phyloP scores from a whole-genome alignment of 2,329 filamentous ascomycete genomes.

The Xylaria sp. region DNA sequence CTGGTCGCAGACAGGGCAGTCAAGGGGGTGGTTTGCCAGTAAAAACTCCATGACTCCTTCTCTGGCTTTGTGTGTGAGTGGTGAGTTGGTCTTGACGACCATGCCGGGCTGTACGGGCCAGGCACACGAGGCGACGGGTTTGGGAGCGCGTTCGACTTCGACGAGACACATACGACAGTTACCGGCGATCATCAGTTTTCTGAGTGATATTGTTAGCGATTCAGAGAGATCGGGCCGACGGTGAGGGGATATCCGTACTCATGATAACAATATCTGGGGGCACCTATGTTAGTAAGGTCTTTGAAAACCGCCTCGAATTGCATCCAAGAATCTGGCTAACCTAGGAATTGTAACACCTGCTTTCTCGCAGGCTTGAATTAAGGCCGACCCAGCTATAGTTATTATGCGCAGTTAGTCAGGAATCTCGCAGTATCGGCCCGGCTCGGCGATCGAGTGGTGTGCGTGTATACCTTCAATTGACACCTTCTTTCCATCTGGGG shows the following conservation, averaged over 20 bases:
- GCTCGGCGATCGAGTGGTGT: conserved; percentile 12
- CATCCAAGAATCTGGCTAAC: conserved; percentile 50
- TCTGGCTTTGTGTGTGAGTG: conserved; percentile 93
- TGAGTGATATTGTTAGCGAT: conserved; percentile 54
- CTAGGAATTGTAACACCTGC: conserved; percentile 88
- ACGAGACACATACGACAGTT: conserved; percentile 99
- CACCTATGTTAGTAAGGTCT: conserved; percentile 65
- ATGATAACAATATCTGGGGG: conserved; percentile 82
- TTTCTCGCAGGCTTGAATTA: conserved; percentile 99
- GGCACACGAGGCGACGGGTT: conserved; percentile 96
- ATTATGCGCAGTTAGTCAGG: conserved; percentile 45
- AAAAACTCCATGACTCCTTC: conserved; percentile 99
- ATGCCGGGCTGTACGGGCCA: conserved; percentile 99
- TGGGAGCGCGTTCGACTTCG: conserved; percentile 94
- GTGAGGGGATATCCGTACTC: conserved; percentile 66
- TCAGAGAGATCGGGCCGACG: conserved; percentile 16
- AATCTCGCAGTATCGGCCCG: not conserved
- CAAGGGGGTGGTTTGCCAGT: conserved; percentile 92
- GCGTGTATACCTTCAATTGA: conserved; percentile 93
- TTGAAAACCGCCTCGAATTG: conserved; percentile 54
- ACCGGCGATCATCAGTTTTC: conserved; percentile 97
- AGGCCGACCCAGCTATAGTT: conserved; percentile 83
- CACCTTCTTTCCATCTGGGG: conserved; percentile 93
- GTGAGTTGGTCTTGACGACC: conserved; percentile 98
- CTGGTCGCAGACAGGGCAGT: conserved; percentile 98